Evolutionary conservation across 2,329 filamentous ascomycete genomes (phyloP), one percentile per base, ranked within the genome.

Genomic region (Colletotrichum godetiae): DNA sequence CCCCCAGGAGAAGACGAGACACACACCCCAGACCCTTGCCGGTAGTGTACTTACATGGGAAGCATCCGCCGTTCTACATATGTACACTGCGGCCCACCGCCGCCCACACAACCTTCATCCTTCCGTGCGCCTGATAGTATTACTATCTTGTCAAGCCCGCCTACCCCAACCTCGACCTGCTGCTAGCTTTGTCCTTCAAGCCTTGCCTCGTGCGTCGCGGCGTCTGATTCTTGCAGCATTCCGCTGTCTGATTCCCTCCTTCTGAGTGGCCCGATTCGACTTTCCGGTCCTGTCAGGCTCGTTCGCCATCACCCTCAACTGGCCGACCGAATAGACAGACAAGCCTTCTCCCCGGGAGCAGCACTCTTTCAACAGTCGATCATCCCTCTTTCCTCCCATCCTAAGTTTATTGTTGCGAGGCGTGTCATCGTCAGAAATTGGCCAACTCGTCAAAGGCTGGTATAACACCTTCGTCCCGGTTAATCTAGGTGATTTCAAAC

Each of bases 181-280:
- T 61, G 58, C 55, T 62, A 71, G 56, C 56, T 71, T 35, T 73
- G 67, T 29, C 42, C 29, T 66, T 56, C 67, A 66, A 73, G 71
- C 67, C 67, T 73, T 70, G 70, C 46, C 60, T 70, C 22, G 66
- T 74, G 74, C 72, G 68, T 74, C 70, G 67, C 73, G 72, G 72
- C 74, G 69, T 74, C 65, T 76, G 74, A 63, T 70, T 66, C 72
- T 74, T 75, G 73, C 73, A 75, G 75, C 49, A 62, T 56, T 67
- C 73, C 57, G 63, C 56, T 71, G 35, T 46, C 56, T 35, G 42
- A 57, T 46, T 61, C 64, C 7, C 68, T 59, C 68, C 49, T 63
- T 70, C 69, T 57, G 68, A 75, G 67, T 74, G 62, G 75, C 61
- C 67, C 75, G 67, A 68, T 59, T 62, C 56, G 53, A 61, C 60